Conservation (phyloP, 805 yeast genomes). For the Wickerhamomyces rabaulensis region DNA sequence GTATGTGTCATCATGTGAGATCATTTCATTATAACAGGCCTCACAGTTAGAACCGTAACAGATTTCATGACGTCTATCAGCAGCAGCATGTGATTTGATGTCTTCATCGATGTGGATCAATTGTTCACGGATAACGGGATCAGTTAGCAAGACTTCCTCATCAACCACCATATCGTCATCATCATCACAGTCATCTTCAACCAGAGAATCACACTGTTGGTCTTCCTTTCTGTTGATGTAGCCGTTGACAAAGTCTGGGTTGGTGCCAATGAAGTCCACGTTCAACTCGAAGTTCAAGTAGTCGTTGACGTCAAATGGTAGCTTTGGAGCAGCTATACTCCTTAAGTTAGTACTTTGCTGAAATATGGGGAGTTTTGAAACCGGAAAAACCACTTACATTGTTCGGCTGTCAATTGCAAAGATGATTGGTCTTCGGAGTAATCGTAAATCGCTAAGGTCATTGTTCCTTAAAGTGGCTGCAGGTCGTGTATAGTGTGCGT, state of each 20-base stretch:
- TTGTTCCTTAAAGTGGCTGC: neutral
- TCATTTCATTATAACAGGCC: neutral
- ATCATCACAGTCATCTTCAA: slow-evolving; percentile 1
- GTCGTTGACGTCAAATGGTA: slow-evolving; percentile 22
- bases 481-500: neutral
- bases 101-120: neutral
- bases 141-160: neutral
- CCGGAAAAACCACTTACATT: neutral
- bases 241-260: slow-evolving; percentile 17
- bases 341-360: neutral
- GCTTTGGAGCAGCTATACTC: slow-evolving; percentile 8
- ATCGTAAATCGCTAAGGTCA: neutral
- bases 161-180: neutral
- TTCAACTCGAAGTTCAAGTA: slow-evolving; percentile 20
- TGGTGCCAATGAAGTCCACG: slow-evolving; percentile 16
- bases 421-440: neutral
- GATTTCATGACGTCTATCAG: neutral
- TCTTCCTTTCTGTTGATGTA: slow-evolving; percentile 5
- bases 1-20: neutral
- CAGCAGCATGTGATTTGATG: neutral
- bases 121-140: neutral
- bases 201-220: neutral
- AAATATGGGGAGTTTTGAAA: neutral
- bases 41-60: neutral
- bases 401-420: neutral